phyloP scores from a whole-genome alignment of 208 protist genomes.

The Histomonas meleagridis region DNA sequence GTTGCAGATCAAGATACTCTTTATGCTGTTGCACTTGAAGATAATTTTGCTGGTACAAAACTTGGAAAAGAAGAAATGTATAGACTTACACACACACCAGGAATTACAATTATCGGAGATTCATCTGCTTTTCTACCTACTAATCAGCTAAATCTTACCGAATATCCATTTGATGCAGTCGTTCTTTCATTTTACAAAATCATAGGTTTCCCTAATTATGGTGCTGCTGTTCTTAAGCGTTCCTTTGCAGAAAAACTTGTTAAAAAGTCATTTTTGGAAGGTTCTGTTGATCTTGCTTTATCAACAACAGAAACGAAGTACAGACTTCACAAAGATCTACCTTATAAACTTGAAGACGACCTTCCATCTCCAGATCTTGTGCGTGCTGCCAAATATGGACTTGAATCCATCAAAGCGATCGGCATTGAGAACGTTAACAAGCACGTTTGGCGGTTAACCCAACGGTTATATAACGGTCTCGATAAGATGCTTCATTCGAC shows the following conservation, averaged over 20 bases:
- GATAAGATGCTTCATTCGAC: not conserved
- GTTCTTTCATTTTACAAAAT: conserved; percentile 42
- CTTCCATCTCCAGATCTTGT: not conserved
- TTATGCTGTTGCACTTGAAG: conserved; percentile 35
- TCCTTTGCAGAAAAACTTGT: not conserved
- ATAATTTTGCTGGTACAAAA: conserved; percentile 39
- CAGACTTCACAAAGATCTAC: not conserved
- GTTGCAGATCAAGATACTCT: not conserved
- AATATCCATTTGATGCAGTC: not conserved
- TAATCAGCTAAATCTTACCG: conserved; percentile 16
- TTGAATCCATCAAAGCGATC: not conserved
- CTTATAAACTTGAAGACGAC: conserved; percentile 7
- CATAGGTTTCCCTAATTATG: conserved; percentile 29
- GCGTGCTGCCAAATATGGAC: not conserved
- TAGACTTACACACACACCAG: not conserved
- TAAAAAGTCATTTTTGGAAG: not conserved
- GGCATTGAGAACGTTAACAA: not conserved
- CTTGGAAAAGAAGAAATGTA: not conserved
- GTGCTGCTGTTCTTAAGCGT: not conserved
- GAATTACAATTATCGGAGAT: conserved; percentile 28
- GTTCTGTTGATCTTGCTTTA: not conserved
- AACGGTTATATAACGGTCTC: not conserved
- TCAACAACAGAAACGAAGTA: not conserved
- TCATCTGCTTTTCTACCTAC: conserved; percentile 37
- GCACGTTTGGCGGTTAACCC: not conserved